Percentiles rank a stretch among this genome's conserved stretches.
These are phyloP conservation scores for Trichoderma sp. DNA, from an alignment of 2,329 filamentous ascomycete genomes.

Conservation along the genomic window DNA sequence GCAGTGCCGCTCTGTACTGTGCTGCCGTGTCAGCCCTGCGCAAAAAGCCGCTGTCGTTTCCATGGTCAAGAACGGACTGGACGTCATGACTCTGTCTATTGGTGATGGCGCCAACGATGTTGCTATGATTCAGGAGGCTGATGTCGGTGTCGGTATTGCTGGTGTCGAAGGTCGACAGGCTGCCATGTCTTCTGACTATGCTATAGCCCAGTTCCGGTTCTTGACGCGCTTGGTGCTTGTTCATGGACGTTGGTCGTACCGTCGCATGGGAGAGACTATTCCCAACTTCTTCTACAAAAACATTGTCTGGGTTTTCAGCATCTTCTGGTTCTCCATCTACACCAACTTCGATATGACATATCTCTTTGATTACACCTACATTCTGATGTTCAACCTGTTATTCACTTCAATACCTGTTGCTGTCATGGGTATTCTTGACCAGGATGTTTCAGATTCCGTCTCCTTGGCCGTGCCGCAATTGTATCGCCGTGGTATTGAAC, in stretches of 20 bases:
- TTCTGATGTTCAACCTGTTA: constrained; percentile 92
- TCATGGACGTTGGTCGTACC: constrained; percentile 95
- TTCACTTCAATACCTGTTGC: constrained; percentile 96
- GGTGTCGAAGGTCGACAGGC: constrained; percentile 91
- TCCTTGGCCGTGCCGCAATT: constrained; percentile 93
- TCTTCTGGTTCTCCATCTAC: constrained; percentile 98
- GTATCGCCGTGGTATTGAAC: constrained; percentile 93
- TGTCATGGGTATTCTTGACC: constrained; percentile 94
- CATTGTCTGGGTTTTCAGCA: constrained; percentile 92
- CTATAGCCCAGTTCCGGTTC: constrained; percentile 92
- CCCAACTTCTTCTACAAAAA: constrained; percentile 99
- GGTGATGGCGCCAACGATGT: constrained; percentile 96
- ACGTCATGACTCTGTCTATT: constrained; percentile 94
- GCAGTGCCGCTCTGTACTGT: constrained; percentile 93
- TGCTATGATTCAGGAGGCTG: constrained; percentile 96
- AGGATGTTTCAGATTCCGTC: constrained; percentile 93
- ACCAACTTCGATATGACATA: constrained; percentile 97
- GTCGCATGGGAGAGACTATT: constrained; percentile 87
- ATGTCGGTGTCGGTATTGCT: constrained; percentile 95
- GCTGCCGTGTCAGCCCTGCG: constrained; percentile 93
- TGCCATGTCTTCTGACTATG: constrained; percentile 95
- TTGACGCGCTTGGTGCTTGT: constrained; percentile 83
- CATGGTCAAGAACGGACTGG: constrained; percentile 92
- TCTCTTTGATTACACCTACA: constrained; percentile 97
- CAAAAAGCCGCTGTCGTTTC: constrained; percentile 97